These are phyloP conservation scores for Tricholoma bakamatsutake DNA, from an alignment of 768 basidiomycete species.

Conservation along the genomic window DNA sequence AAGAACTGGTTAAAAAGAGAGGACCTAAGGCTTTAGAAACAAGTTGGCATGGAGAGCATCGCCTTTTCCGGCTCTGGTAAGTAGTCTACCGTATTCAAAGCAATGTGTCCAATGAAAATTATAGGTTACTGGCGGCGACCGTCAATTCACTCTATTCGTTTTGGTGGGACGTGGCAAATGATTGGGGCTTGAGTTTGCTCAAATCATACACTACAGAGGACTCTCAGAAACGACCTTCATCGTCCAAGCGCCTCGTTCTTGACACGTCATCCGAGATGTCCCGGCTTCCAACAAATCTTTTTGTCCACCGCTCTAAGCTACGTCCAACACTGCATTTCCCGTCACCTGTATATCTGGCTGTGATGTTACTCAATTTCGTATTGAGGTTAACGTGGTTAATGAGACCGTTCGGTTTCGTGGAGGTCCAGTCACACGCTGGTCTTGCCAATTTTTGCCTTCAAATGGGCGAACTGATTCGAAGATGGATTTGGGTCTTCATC, in stretches of 20 bases:
- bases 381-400: conserved; percentile 92
- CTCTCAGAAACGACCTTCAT: conserved; percentile 21
- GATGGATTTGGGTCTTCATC: conserved; percentile 99
- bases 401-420: conserved; percentile 83
- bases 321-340: conserved; percentile 74
- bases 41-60: conserved; percentile 72
- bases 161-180: conserved; percentile 99
- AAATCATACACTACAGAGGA: conserved; percentile 27
- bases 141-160: conserved; percentile 94
- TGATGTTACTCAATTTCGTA: conserved; percentile 77
- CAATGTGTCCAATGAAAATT: conserved; percentile 2
- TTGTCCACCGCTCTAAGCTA: conserved; percentile 55
- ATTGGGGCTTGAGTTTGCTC: conserved; percentile 90
- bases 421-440: conserved; percentile 72
- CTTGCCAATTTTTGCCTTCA: conserved; percentile 86
- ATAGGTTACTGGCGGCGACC: conserved; percentile 76
- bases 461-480: conserved; percentile 77
- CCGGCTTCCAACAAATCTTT: conserved; percentile 3
- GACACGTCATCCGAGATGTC: conserved; percentile 6
- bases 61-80: conserved; percentile 82
- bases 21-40: conserved; percentile 36
- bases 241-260: conserved; percentile 40
- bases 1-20: conserved; percentile 48
- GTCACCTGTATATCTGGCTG: conserved; percentile 77
- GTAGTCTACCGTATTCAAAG: conserved; percentile 13